phyloP scores from a whole-genome alignment of 176 grass and related monocot species.

The Leersia perrieri region DNA sequence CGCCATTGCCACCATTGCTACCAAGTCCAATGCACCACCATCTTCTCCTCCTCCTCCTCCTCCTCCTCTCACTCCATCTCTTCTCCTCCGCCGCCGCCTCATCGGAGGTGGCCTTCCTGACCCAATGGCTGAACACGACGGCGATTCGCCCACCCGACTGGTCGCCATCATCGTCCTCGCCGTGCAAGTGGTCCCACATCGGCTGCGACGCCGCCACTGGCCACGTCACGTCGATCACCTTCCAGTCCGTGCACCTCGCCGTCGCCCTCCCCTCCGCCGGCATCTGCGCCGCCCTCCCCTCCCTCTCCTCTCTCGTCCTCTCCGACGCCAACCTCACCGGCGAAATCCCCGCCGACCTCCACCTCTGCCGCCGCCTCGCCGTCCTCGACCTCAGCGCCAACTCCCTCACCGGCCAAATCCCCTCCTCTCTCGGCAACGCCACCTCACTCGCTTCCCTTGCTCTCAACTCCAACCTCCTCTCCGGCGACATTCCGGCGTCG shows the following conservation, averaged over 20 bases:
- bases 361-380: conserved; percentile 58
- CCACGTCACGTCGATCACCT: conserved; percentile 36
- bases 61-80: too few species aligned
- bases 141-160: conserved; percentile 54
- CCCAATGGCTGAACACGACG: conserved; percentile 64
- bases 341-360: conserved; percentile 47
- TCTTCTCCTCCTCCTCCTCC: neutral
- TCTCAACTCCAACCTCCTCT: conserved; percentile 82
- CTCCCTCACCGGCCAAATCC: conserved; percentile 62
- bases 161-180: conserved; percentile 45
- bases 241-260: conserved; percentile 77
- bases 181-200: conserved; percentile 88
- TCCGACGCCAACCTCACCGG: conserved; percentile 87
- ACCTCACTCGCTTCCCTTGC: conserved; percentile 37
- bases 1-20: conserved; percentile 37
- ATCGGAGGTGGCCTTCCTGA: conserved; percentile 52
- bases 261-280: conserved; percentile 30
- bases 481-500: conserved; percentile 47
- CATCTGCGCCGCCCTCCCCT: conserved; percentile 53
- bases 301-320: conserved; percentile 40
- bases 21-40: conserved; percentile 56
- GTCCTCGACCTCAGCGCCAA: conserved; percentile 72
- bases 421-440: conserved; percentile 44
- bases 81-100: neutral
- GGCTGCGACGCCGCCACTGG: conserved; percentile 26